Conservation (phyloP, 2,329 filamentous ascomycete genomes). For the Claviceps sp. region DNA sequence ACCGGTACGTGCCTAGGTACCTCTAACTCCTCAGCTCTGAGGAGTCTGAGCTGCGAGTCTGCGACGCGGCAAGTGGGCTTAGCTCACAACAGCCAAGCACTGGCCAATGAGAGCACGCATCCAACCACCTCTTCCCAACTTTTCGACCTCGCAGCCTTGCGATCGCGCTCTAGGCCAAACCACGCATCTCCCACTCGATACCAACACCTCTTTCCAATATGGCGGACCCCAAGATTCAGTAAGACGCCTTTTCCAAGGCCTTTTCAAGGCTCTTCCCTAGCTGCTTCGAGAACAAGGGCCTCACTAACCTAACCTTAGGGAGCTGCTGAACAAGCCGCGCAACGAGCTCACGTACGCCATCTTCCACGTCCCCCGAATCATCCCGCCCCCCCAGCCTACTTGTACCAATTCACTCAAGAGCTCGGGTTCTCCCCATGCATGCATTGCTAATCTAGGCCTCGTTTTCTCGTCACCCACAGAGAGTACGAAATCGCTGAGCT, state of each 20-base stretch:
- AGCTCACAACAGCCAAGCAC: neutral
- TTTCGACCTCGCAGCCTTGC: constrained; percentile 22
- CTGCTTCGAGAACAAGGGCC: too few species aligned
- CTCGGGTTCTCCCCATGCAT: too few species aligned
- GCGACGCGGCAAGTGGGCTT: neutral
- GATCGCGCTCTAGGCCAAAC: constrained; percentile 9
- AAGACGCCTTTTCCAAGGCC: constrained; percentile 16
- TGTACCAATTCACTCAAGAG: too few species aligned
- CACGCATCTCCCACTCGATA: constrained; percentile 7
- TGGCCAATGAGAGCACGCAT: constrained; percentile 15
- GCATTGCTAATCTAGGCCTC: too few species aligned
- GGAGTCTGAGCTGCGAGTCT: too few species aligned
- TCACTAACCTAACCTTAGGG: constrained; percentile 39
- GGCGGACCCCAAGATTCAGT: constrained; percentile 64
- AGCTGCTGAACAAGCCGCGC: constrained; percentile 79
- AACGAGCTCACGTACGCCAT: constrained; percentile 71
- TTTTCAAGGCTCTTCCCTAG: too few species aligned
- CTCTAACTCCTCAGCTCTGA: too few species aligned
- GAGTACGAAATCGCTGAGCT: constrained; percentile 81
- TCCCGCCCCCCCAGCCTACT: neutral
- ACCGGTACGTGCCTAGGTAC: too few species aligned
- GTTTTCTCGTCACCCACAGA: constrained; percentile 27
- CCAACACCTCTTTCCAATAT: constrained; percentile 23
- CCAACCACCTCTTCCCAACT: constrained; percentile 18
- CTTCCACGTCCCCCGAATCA: constrained; percentile 2